Conservation (phyloP, 208 protist species). For the Leishmania tarentolae region DNA sequence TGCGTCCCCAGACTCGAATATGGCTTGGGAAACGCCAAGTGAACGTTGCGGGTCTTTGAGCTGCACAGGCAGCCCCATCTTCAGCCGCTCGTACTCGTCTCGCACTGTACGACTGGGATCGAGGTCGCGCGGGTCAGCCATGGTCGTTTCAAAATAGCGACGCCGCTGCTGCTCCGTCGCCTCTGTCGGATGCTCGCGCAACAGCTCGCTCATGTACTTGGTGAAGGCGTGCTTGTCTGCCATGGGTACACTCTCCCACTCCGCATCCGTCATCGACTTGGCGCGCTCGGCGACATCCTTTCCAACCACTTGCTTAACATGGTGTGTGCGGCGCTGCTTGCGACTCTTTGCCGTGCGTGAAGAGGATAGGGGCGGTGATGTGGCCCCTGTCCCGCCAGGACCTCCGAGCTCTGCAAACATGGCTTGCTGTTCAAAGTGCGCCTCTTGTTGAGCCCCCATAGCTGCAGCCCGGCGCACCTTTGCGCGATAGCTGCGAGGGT, state of each 20-base stretch:
- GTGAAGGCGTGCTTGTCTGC: constrained; percentile 82
- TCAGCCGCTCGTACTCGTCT: constrained; percentile 80
- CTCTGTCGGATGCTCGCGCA: constrained; percentile 66
- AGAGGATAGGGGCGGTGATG: background rate
- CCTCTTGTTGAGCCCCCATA: constrained; percentile 27
- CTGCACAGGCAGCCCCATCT: constrained; percentile 77
- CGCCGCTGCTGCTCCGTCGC: constrained; percentile 86
- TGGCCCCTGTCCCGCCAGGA: constrained; percentile 6
- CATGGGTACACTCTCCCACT: constrained; percentile 82
- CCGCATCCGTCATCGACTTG: constrained; percentile 72
- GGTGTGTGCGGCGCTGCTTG: constrained; percentile 40
- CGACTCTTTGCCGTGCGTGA: constrained; percentile 33
- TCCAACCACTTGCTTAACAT: constrained; percentile 39
- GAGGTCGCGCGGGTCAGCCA: constrained; percentile 71
- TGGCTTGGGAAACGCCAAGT: constrained; percentile 78
- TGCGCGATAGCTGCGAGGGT: constrained; percentile 68
- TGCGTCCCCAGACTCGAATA: constrained; percentile 73
- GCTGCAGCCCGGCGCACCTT: constrained; percentile 47
- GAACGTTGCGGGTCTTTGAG: constrained; percentile 69
- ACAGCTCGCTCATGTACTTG: constrained; percentile 63
- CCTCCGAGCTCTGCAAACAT: constrained; percentile 60
- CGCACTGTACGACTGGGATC: constrained; percentile 57
- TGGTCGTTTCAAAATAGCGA: constrained; percentile 87
- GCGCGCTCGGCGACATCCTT: constrained; percentile 59
- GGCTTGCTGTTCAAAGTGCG: constrained; percentile 63